phyloP scores from a whole-genome alignment of 495 filamentous ascomycete genomes.

The Penicillium arizonense region DNA sequence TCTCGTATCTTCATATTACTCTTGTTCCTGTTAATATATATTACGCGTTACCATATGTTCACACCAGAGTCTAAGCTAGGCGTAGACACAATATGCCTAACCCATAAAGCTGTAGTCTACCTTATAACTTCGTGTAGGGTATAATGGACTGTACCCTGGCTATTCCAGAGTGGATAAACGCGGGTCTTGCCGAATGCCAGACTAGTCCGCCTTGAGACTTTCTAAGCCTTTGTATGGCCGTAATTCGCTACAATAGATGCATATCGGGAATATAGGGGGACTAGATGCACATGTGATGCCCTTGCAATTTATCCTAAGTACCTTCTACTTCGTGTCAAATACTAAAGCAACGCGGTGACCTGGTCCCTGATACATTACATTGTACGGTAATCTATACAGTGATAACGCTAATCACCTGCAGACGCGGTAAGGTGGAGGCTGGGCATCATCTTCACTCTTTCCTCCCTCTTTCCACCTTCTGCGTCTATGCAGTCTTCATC shows the following conservation, averaged over 20 bases:
- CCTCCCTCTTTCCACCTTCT: constrained; percentile 13
- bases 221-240: too few species aligned
- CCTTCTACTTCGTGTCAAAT: neutral
- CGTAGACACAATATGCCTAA: too few species aligned
- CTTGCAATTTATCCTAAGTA: neutral
- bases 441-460: constrained; percentile 23
- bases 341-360: neutral
- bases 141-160: neutral
- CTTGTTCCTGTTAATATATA: neutral
- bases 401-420: neutral
- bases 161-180: constrained; percentile 5
- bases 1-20: too few species aligned
- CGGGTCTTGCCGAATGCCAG: constrained; percentile 11
- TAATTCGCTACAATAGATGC: too few species aligned
- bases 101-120: too few species aligned
- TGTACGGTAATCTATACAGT: constrained; percentile 3
- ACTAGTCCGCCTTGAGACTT: too few species aligned
- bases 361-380: constrained; percentile 5
- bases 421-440: constrained; percentile 18
- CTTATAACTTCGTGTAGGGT: neutral
- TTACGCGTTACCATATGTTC: neutral
- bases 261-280: too few species aligned
- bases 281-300: neutral
- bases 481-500: constrained; percentile 4
- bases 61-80: too few species aligned